Evolutionary conservation across 2,329 filamentous ascomycete species (phyloP).

Genomic region (Alternaria tenuissima): DNA sequence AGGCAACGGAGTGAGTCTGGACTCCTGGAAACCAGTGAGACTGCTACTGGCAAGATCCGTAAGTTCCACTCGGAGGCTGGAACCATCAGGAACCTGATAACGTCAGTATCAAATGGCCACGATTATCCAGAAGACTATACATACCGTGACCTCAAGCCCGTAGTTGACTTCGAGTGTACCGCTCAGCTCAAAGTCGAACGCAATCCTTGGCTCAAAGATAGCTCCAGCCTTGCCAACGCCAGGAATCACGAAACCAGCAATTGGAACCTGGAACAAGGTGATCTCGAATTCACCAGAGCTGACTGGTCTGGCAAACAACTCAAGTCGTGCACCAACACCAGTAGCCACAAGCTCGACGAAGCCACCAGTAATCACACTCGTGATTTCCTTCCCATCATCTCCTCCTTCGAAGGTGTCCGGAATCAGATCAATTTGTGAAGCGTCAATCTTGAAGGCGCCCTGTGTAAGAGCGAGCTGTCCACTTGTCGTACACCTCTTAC

Average conservation of each 20-base stretch:
- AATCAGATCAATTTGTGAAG: slow-evolving; percentile 33
- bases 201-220: slow-evolving; percentile 42
- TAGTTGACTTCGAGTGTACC: slow-evolving; percentile 45
- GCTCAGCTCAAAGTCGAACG: slow-evolving; percentile 37
- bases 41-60: slow-evolving; percentile 33
- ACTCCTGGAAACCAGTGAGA: slow-evolving; percentile 40
- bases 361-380: slow-evolving; percentile 43
- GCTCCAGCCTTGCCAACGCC: slow-evolving; percentile 49
- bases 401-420: slow-evolving; percentile 35
- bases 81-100: slow-evolving; percentile 38
- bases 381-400: slow-evolving; percentile 34
- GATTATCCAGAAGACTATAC: slow-evolving; percentile 4
- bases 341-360: slow-evolving; percentile 45
- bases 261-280: slow-evolving; percentile 34
- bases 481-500: slow-evolving; percentile 47
- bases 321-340: slow-evolving; percentile 44
- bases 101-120: slow-evolving; percentile 11
- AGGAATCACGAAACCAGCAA: slow-evolving; percentile 46
- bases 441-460: slow-evolving; percentile 40
- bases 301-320: slow-evolving; percentile 43
- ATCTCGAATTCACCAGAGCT: slow-evolving; percentile 33
- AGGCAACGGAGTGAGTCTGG: slow-evolving; percentile 42
- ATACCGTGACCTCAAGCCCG: slow-evolving; percentile 49
- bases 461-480: slow-evolving; percentile 44
- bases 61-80: slow-evolving; percentile 41